Evolutionary conservation across 2,329 filamentous ascomycete genomes (phyloP).

Genomic region (Colletotrichum sp.): DNA sequence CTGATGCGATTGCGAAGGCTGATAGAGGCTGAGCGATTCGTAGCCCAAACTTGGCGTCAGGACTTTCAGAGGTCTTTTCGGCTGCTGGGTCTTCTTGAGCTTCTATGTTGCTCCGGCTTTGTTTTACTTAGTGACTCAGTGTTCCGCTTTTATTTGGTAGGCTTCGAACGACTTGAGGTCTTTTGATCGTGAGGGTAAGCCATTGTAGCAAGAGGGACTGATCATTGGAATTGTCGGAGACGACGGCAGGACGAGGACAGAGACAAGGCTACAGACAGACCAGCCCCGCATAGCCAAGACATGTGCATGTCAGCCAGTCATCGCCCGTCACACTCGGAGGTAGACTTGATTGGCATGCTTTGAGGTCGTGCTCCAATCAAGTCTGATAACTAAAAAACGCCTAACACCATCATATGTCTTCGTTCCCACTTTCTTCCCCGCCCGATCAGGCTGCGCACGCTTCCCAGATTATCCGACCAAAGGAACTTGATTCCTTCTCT

Average conservation of each 20-base stretch:
- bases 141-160: neutral
- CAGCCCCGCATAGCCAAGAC: neutral
- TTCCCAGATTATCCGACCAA: neutral
- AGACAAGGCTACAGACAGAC: neutral
- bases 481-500: rapidly evolving
- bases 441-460: neutral
- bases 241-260: neutral
- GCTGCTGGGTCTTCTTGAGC: neutral
- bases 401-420: rapidly evolving
- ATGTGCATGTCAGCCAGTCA: rapidly evolving
- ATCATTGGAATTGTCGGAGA: rapidly evolving
- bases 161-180: rapidly evolving
- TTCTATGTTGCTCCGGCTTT: rapidly evolving
- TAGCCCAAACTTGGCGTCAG: neutral
- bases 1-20: neutral
- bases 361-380: neutral
- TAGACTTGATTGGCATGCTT: neutral
- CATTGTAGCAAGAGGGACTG: neutral
- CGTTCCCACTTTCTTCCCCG: neutral
- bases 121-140: rapidly evolving
- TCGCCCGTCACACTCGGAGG: rapidly evolving
- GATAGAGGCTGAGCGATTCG: rapidly evolving
- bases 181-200: neutral
- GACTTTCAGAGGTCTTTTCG: neutral
- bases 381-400: rapidly evolving